Evolutionary conservation across 805 yeast genomes (phyloP), one percentile per base, ranked within the genome.

Genomic region (Candida ponderosae): DNA sequence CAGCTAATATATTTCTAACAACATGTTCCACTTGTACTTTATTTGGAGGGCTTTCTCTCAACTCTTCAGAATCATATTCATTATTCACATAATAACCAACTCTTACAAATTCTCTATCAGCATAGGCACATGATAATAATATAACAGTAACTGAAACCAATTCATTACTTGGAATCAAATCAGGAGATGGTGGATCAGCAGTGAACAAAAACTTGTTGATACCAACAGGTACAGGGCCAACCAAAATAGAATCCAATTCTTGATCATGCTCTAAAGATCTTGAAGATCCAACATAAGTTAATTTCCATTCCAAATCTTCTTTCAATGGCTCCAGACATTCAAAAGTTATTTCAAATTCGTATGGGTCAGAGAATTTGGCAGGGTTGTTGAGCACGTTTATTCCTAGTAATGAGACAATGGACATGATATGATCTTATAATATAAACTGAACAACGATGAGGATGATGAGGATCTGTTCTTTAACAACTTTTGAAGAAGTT

Each of bases 171-270:
- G 99, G 99, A 46, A 93, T 93, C 47, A 89, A 62, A 48, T 90
- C 97, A 0, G 97, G 94, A 1, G 90, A 79, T 1, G 99, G 99
- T 0, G 99, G 95, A 52, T 94, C 97, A 0, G 97, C 97, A 16
- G 85, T 77, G 58, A 93, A 83, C 10, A 89, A 72, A 52, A 93
- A 93, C 60, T 90, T 88, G 56, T 93, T 93, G 30, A 90, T 79
- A 1, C 99, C 99, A 2, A 93, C 95, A 0, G 98, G 99, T 2
- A 93, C 95, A 0, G 99, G 99, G 0, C 99, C 99, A 4, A 93
- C 99, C n/a, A 93, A 65, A 29, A 93, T 79, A 1, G 97, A 88
- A 55, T 93, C 99, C 38, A 93, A 67, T 57, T 89, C 97, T 61
- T 93, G 99, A 59, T 93, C 99, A 51, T 93, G 97, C 45, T 93